A percentile compares a stretch with the other conserved stretches of the same genome.
These are phyloP conservation scores for Paracoccidioides lutzii DNA, from an alignment of 2,329 filamentous ascomycete species.

Conservation along the genomic window DNA sequence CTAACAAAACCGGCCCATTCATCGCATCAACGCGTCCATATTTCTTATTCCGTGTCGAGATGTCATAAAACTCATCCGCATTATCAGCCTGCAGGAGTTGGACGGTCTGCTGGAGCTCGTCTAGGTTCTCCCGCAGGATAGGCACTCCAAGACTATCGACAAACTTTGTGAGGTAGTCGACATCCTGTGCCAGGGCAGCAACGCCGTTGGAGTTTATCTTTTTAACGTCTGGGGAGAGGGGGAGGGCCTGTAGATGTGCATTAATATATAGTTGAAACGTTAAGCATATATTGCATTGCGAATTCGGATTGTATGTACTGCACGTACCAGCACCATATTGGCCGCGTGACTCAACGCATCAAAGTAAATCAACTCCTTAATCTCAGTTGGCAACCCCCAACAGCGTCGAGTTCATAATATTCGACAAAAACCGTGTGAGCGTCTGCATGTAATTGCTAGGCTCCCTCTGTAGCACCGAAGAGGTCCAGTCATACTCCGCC, in stretches of 20 bases:
- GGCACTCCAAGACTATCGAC: slow-evolving; percentile 75
- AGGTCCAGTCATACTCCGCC: slow-evolving; percentile 86
- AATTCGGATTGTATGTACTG: not conserved
- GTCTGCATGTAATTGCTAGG: slow-evolving; percentile 94
- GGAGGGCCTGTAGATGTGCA: slow-evolving; percentile 59
- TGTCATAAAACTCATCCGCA: slow-evolving; percentile 93
- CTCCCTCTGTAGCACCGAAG: slow-evolving; percentile 50
- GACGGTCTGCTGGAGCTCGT: slow-evolving; percentile 88
- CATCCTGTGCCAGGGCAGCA: slow-evolving; percentile 65
- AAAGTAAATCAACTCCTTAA: slow-evolving; percentile 96
- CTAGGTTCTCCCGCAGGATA: slow-evolving; percentile 78
- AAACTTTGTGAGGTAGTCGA: slow-evolving; percentile 71
- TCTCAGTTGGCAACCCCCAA: slow-evolving; percentile 85
- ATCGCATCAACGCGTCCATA: slow-evolving; percentile 86
- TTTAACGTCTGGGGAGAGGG: slow-evolving; percentile 64
- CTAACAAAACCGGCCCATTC: slow-evolving; percentile 77
- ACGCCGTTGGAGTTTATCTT: slow-evolving; percentile 83
- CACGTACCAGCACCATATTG: slow-evolving; percentile 61
- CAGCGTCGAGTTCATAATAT: slow-evolving; percentile 92
- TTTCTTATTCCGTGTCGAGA: slow-evolving; percentile 77
- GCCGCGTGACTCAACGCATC: slow-evolving; percentile 87
- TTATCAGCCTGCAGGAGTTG: slow-evolving; percentile 76
- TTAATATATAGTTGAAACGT: too few relatives aligned
- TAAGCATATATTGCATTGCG: too few relatives aligned
- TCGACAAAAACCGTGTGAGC: slow-evolving; percentile 78